Evolutionary conservation across 2,329 filamentous ascomycete species (phyloP), one percentile per base, ranked within the genome.

Genomic region (Claviceps digitariae): DNA sequence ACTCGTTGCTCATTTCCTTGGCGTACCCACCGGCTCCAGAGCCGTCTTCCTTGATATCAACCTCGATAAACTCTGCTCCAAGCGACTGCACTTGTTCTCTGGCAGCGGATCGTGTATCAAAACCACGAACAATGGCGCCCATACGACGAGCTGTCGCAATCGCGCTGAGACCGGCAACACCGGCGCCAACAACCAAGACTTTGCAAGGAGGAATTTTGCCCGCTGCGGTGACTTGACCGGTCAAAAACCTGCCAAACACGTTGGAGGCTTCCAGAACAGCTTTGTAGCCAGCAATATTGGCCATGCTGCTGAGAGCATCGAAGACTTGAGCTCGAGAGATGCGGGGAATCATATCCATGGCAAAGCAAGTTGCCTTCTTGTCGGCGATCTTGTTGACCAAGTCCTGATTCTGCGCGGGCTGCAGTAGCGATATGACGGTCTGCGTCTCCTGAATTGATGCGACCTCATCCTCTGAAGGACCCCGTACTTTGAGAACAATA

Each of bases 1-100:
- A 95, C 59, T 91, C 89, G 63, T 91, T 90, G 52, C 87, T 93
- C 89, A 95, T 95, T 64, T 90, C 87, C 64, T 95, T 95, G 52
- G 87, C 88, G 63, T 95, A 95, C 17, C 90, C 90, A 29, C 90
- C 89, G 9, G 86, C 82, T 2, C 88, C 89, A 13, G 85, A 82
- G 2, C 90, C 90, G 56, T 93, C 88, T 68, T 95, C 90, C 59
- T 91, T 67, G 23, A 95, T 75, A 15, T 88, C 84, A 23, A 95
- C 89, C 67, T 95, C 87, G 59, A 95, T 80, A 62, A 94, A 95
- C 63, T 95, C 90, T 20, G 89, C 90, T 27, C 90, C 90, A 0
- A 95, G 78, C 5, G 88, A 94, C 65, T 95, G 86, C 1, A 95
- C 88, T 69, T 95, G 90, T 67, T 95, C 90, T 44, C 87, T 81